Evolutionary conservation across 805 yeast genomes (phyloP).

Genomic region (Zygosaccharomyces kombuchaensis): DNA sequence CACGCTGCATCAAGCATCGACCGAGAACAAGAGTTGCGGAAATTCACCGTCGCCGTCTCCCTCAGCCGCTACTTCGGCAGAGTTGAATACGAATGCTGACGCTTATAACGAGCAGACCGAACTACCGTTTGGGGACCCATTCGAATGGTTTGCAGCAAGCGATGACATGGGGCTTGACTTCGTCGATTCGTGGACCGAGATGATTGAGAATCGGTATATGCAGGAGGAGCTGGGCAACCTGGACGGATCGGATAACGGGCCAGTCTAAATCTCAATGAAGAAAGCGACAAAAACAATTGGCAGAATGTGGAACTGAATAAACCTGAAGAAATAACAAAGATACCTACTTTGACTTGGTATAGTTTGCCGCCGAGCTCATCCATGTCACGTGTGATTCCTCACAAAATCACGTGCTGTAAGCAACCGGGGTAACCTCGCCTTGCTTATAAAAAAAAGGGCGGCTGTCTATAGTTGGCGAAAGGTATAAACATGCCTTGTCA

Average conservation of each 20-base stretch:
- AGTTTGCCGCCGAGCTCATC: neutral
- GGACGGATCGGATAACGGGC: neutral
- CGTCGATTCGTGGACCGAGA: slow-evolving; percentile 77
- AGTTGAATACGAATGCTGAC: neutral
- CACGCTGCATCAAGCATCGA: neutral
- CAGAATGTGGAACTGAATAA: neutral
- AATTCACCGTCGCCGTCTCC: neutral
- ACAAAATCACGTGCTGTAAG: neutral
- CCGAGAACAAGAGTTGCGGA: neutral
- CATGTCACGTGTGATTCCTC: neutral
- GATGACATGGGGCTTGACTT: slow-evolving; percentile 52
- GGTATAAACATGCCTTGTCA: too few species aligned
- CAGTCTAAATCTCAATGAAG: neutral
- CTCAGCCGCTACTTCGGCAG: neutral
- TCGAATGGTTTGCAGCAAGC: slow-evolving; percentile 49
- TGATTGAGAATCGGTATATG: slow-evolving; percentile 61
- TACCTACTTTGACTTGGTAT: neutral
- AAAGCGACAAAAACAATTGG: too few species aligned
- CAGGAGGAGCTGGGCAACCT: slow-evolving; percentile 5
- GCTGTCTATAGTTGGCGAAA: neutral
- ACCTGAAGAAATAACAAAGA: too few species aligned
- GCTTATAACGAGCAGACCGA: neutral
- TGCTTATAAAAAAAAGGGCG: neutral
- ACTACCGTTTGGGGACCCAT: slow-evolving; percentile 10
- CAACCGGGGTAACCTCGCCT: neutral